These are phyloP conservation scores for Yarrowia porcina DNA, from an alignment of 805 yeast genomes.

Conservation along the genomic window DNA sequence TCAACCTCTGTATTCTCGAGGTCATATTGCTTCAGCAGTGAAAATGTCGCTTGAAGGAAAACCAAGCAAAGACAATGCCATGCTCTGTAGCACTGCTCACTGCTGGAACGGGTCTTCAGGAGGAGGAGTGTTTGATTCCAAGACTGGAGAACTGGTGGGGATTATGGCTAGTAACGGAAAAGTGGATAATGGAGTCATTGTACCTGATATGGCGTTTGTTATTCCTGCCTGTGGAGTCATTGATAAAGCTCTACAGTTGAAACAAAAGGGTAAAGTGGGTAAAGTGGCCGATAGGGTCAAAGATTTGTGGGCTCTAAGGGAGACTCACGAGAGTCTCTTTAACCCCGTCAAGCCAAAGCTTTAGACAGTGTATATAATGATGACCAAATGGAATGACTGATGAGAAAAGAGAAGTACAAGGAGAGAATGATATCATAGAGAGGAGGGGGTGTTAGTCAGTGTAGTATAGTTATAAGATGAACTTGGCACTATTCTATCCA, in stretches of 20 bases:
- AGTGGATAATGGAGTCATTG: slow-evolving; percentile 36
- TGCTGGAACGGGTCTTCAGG: slow-evolving; percentile 44
- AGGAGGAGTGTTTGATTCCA: slow-evolving; percentile 36
- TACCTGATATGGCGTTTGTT: slow-evolving; percentile 40
- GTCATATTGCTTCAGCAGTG: slow-evolving; percentile 32
- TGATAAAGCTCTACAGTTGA: slow-evolving; percentile 30
- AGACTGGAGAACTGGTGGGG: slow-evolving; percentile 35
- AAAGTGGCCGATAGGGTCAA: slow-evolving; percentile 26
- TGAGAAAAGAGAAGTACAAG: too few species aligned
- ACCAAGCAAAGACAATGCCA: slow-evolving; percentile 26
- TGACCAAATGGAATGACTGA: too few species aligned
- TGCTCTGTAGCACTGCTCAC: slow-evolving; percentile 38
- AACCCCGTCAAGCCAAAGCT: slow-evolving; percentile 1
- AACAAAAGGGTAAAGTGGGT: slow-evolving; percentile 13
- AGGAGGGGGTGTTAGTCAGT: too few species aligned
- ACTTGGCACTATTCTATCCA: too few species aligned
- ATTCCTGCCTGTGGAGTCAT: slow-evolving; percentile 36
- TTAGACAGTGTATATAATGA: too few species aligned
- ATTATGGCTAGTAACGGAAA: slow-evolving; percentile 41
- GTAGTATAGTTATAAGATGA: too few species aligned
- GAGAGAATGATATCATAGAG: too few species aligned
- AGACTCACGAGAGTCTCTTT: slow-evolving; percentile 29
- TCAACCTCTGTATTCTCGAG: slow-evolving; percentile 36
- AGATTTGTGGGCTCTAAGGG: slow-evolving; percentile 29
- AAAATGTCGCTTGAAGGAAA: slow-evolving; percentile 28